Evolutionary conservation across 1,139 yeast genomes (phyloP), one percentile per base, ranked within the genome.

Genomic region (Geotrichum reessii): DNA sequence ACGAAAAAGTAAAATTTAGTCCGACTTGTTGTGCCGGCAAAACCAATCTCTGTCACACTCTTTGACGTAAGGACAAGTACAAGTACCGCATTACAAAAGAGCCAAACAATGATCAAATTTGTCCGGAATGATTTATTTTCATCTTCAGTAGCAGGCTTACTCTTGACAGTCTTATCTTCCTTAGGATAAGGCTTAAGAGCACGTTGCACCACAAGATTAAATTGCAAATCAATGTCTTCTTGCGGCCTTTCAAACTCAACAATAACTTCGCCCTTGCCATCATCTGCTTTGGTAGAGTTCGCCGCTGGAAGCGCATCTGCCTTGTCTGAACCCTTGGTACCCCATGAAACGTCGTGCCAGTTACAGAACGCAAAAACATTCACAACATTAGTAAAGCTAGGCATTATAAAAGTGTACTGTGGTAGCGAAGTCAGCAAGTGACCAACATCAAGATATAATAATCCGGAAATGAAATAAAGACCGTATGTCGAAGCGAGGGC

Each of bases 281-380:
- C 82, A 65, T 82, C 85, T 27, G 85, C 86, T 49, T 75, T 80
- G 68, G 72, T 77, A 65, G 74, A 75, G 67, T 66, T 70, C 44
- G 74, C 80, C 51, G 81, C 81, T 33, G 89, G 90, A 56, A 82
- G 71, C 25, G 82, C 83, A 61, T 80, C 81, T 0, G 85, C 84
- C 60, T 78, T 80, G 59, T 81, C 82, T 7, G 85, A 88, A 62
- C 98, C 98, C 71, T 93, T 93, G 0, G 99, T 93, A 69, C 99
- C 99, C 99, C 99, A 93, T 0, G 96, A 87, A 52, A 92, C 92
- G 77, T 92, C 98, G 73, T 92, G 97, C 61, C 95, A 87, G 71
- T 92, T 92, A 76, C 97, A 91, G 69, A 91, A 91, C 1, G 98
- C 97, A 75, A 89, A 92, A 48, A 92, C 78, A 57, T 72, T 74